Percentiles rank a stretch among this genome's conserved stretches.
Conservation (phyloP, 768 basidiomycete genomes). For the Xerocomellus intermedius region DNA sequence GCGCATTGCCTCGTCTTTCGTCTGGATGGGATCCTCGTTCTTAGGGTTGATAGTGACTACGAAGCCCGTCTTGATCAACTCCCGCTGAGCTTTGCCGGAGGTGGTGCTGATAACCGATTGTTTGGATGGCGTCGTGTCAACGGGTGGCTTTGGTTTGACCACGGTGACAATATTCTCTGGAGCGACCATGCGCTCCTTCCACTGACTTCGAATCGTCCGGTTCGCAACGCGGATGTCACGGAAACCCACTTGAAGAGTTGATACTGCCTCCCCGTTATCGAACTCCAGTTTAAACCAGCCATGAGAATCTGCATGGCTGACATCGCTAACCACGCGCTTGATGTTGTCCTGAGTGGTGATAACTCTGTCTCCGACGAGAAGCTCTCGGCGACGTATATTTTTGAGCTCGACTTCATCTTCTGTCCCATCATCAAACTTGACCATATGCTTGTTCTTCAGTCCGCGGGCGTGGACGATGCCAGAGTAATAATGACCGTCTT, state of each 20-base stretch:
- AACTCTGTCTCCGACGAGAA: constrained; percentile 58
- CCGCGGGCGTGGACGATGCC: constrained; percentile 49
- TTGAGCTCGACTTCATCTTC: constrained; percentile 46
- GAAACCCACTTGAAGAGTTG: constrained; percentile 31
- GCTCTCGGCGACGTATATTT: constrained; percentile 51
- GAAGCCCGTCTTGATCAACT: constrained; percentile 52
- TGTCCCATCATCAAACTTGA: constrained; percentile 70
- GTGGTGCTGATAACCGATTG: constrained; percentile 40
- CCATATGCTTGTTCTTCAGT: constrained; percentile 36
- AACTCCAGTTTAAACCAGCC: constrained; percentile 38
- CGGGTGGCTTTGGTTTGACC: constrained; percentile 35
- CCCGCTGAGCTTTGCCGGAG: constrained; percentile 35
- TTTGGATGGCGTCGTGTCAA: constrained; percentile 49
- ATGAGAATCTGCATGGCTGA: constrained; percentile 30
- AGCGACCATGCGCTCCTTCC: constrained; percentile 52
- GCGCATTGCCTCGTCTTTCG: constrained; percentile 42
- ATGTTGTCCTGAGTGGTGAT: constrained; percentile 33
- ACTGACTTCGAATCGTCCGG: constrained; percentile 48
- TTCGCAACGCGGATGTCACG: constrained; percentile 48
- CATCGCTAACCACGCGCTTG: constrained; percentile 32
- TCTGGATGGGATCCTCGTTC: constrained; percentile 35
- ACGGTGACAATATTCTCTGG: constrained; percentile 43
- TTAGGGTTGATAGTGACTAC: constrained; percentile 52
- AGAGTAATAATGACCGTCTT: constrained; percentile 57
- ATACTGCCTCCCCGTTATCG: constrained; percentile 36